Evolutionary conservation across 768 basidiomycete genomes (phyloP), one percentile per base, ranked within the genome.

Genomic region (Boletus pseudo-olivaceus): DNA sequence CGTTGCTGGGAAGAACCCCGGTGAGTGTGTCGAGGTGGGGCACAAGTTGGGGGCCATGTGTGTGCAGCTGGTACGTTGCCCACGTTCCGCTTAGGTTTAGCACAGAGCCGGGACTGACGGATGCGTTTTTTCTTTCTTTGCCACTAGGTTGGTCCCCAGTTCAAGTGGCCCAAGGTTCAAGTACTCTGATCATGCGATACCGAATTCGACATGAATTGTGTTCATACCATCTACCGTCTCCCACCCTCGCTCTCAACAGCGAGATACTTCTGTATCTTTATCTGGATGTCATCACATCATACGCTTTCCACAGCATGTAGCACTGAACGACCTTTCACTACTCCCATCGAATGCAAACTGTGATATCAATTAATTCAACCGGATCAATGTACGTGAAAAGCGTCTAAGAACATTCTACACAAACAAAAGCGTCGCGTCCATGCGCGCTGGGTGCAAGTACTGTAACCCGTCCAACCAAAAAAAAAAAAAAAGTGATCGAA

Each of bases 1-100:
- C 52, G 85, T 91, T 48, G 70, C 81, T 34, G 94, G 93, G 12
- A 97, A 92, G 79, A 73, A 67, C 29, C 65, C 92, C 29, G 85
- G 88, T 19, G 86, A 93, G 70, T 80, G 80, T 44, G 81, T 99
- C 55, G 83, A 88, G 73, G 83, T 80, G 29, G 97, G 96, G 1
- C 96, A 98, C 74, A 85, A 84, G 70, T 62, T 97, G 63, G 95
- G 88, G 38, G 75, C 82, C 45, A 90, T 94, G 81, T 89, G 87
- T 75, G 87, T 98, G 48, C 82, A 87, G 64, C 81, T 87, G 78
- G 89, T 89, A 61, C 49, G 77, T 63, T 11, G 7, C 12, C n/a
- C 38, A 46, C 26, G 19, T 43, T 54, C 30, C 14, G 34, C 17
- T 15, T 10, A 17, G 17, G 7, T 29, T 10, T 20, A 8, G 14